Base-by-base conservation (phyloP, 345 rosid genomes). In the Corchorus olitorius region DNA sequence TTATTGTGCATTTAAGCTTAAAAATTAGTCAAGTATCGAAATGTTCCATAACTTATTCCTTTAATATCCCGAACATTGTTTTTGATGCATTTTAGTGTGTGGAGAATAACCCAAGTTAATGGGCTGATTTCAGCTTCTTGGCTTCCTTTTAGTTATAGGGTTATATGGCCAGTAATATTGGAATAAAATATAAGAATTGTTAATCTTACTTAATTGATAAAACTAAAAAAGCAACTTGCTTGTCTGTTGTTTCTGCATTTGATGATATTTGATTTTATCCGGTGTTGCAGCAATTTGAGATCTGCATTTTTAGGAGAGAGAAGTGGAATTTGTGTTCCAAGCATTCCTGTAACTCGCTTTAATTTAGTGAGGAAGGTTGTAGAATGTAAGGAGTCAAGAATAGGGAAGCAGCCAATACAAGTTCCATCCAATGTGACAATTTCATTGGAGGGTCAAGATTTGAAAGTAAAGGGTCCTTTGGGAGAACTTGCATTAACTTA, bases 301-400 rank as follows among this genome's bases (percentile, higher is more conserved):
- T 87, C 97, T 58, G 75, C 82, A 49, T 87, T 95, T 83, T 83
- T 85, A 77, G 97, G 93, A n/a, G 90, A 90, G 75, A 85, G 85
- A 66, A 88, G 78, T 56, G 84, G 87, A 62, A 73, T 84, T 43
- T 76, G 78, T 66, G 50, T 86, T 48, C 84, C 88, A 49, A 77
- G 61, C n/a, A 72, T 81, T 52, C 85, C 88, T 4, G 77, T 73
- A 60, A 78, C 75, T 72, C 86, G 78, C 19, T 71, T 88, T 63
- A 77, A 82, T 61, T 87, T 87, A 75, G 73, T 45, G 5, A 88
- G 88, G 72, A 92, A 84, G 84, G 75, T 83, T 15, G 81, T 93
- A n/a, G 86, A 86, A 80, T 93, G 97, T 77, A 96, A 93, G 82
- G 99, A 96, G 83, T 96, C 98, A 34, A 86, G 98, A 73, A 93